Conservation (phyloP, 1,284 basidiomycete genomes). For the Vanrija sp. region DNA sequence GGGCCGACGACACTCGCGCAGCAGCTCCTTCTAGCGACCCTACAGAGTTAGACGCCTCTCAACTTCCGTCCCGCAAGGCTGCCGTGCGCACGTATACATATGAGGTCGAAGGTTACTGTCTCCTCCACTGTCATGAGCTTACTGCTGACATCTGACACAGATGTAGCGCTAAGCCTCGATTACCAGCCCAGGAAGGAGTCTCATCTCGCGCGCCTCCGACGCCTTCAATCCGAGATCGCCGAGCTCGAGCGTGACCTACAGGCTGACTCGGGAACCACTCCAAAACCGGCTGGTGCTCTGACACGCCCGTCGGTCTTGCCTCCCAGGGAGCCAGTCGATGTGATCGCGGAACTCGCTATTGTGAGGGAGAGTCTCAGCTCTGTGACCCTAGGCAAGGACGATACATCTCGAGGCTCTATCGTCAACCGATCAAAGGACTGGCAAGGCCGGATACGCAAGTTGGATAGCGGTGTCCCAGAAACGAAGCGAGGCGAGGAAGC, state of each 20-base stretch:
- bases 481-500: constrained; percentile 5
- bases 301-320: constrained; percentile 23
- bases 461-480: background rate
- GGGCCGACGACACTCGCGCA: constrained; percentile 9
- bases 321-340: constrained; percentile 27
- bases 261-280: background rate
- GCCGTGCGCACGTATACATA: background rate
- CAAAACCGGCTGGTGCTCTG: background rate
- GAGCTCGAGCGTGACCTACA: constrained; percentile 46
- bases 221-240: constrained; percentile 50
- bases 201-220: constrained; percentile 41
- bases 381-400: background rate
- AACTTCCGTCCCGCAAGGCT: constrained; percentile 5
- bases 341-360: constrained; percentile 31
- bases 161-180: no score
- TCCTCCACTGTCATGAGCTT: no score
- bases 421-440: constrained; percentile 5
- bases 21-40: background rate
- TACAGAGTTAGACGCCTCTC: constrained; percentile 5
- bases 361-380: constrained; percentile 29
- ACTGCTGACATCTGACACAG: no score
- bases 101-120: background rate
- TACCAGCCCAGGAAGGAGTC: background rate
- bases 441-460: background rate
- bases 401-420: no score